Base-by-base conservation (phyloP, 768 basidiomycete species). In the Myochromella boudieri region DNA sequence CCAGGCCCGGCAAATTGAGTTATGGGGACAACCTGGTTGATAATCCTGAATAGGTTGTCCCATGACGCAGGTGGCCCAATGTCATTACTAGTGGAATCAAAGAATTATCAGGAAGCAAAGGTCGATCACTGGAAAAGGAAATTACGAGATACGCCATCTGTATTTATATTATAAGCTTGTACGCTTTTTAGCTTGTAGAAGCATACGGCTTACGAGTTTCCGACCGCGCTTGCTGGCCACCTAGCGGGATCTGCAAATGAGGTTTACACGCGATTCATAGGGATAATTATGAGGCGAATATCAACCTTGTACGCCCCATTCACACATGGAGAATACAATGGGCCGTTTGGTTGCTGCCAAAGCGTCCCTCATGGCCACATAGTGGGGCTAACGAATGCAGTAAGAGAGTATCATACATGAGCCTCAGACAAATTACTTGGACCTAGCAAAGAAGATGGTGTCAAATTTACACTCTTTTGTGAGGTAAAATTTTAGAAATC, bases 261-360 rank as follows among this genome's bases (percentile, higher is more conserved):
- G 3, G 17, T 34, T 6, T 34, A n/a, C 24, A 6, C n/a, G 17
- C 12, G 32, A 36, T 34, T 27, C 11, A 28, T 12, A 28, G 9
- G 12, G 6, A n/a, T 18, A 18, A 6, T 3, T 10, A 6, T 0
- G n/a, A 4, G 8, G 3, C 4, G 14, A 10, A 39, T 22, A 17
- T 7, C 27, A 12, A 66, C 67, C 65, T 62, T 76, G 76, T 21
- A 75, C 69, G 25, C 77, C 77, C 65, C 68, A 68, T 46, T 68
- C 73, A 37, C 78, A 78, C n/a, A 78, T 67, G 6, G 76, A 75
- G 50, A 74, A 81, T 2, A 77, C 65, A 33, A 80, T 70, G 11
- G 74, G 74, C 11, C 75, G 70, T 6, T 64, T 65, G 1, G 73
- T 75, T 6, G 67, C 68, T 36, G 60, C 61, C 25, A 79, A 57